Percentiles rank a stretch among this genome's conserved stretches.
Conservation (phyloP, 2,329 filamentous ascomycete species). For the Hyphodiscus sp. region DNA sequence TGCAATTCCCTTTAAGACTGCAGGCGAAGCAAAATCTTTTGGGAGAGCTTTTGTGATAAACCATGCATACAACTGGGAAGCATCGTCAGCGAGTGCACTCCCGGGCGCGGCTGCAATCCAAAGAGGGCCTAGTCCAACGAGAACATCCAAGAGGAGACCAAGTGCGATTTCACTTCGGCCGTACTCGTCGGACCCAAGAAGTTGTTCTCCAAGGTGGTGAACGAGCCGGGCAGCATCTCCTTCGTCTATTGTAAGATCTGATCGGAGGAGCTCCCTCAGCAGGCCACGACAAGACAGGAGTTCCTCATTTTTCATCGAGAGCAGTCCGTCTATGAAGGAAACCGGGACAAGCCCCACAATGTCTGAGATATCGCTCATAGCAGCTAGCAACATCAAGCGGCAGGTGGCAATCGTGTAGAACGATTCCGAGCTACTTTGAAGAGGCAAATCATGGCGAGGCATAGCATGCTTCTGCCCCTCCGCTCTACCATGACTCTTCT, state of each 20-base stretch:
- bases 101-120: conserved; percentile 24
- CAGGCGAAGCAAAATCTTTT: conserved; percentile 62
- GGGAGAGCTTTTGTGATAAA: conserved; percentile 62
- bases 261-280: conserved; percentile 45
- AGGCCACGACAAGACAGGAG: conserved; percentile 46
- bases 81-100: conserved; percentile 56
- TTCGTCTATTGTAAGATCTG: conserved; percentile 44
- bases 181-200: conserved; percentile 53
- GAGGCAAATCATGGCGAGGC: conserved; percentile 34
- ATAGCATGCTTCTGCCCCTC: conserved; percentile 31
- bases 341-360: conserved; percentile 41
- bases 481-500: conserved; percentile 42
- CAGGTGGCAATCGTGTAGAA: conserved; percentile 21
- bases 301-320: conserved; percentile 45
- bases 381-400: conserved; percentile 21
- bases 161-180: conserved; percentile 70
- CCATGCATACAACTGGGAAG: conserved; percentile 72
- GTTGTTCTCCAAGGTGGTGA: conserved; percentile 39
- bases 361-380: conserved; percentile 15
- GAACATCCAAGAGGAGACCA: conserved; percentile 58
- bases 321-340: conserved; percentile 42
- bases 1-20: conserved; percentile 60
- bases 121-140: conserved; percentile 41
- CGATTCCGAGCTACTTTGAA: conserved; percentile 21
- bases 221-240: conserved; percentile 43